phyloP scores from a whole-genome alignment of 257 asterid species.

The Craterostigma plantagineum region DNA sequence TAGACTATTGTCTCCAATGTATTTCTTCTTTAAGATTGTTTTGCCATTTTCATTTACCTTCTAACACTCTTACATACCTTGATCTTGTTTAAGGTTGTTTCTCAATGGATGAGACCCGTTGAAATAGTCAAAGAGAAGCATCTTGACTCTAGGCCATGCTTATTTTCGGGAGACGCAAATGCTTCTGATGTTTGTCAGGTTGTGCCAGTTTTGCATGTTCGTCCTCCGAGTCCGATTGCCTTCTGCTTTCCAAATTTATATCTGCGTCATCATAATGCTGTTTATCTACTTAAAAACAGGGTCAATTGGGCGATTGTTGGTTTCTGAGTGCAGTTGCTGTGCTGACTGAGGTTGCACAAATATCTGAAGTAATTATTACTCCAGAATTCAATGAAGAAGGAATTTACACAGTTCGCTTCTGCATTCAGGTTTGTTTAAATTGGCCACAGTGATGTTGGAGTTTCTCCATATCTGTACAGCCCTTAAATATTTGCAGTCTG shows the following conservation, averaged over 20 bases:
- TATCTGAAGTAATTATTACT: conserved; percentile 91
- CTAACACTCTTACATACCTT: conserved; percentile 7
- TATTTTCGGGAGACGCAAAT: conserved; percentile 74
- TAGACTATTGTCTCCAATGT: not conserved
- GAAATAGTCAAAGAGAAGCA: conserved; percentile 71
- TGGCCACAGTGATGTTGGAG: no score
- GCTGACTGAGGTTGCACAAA: conserved; percentile 76
- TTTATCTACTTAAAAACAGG: conserved; percentile 22
- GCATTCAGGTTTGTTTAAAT: conserved; percentile 58
- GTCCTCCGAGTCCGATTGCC: not conserved
- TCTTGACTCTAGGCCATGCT: conserved; percentile 56
- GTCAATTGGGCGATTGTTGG: conserved; percentile 98
- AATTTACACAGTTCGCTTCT: conserved; percentile 87
- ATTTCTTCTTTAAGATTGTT: conserved; percentile 5
- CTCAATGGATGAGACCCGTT: conserved; percentile 86
- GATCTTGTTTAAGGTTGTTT: conserved; percentile 49
- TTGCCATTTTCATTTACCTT: not conserved
- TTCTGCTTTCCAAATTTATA: not conserved
- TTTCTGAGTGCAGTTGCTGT: conserved; percentile 99
- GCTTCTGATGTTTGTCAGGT: conserved; percentile 99
- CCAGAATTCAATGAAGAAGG: conserved; percentile 91
- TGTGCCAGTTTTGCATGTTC: not conserved
- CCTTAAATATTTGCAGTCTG: no score
- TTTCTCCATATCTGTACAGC: no score
- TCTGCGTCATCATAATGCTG: not conserved